These are phyloP conservation scores for Tolypocladium inflatum DNA, from an alignment of 2,329 filamentous ascomycete species.

Conservation along the genomic window DNA sequence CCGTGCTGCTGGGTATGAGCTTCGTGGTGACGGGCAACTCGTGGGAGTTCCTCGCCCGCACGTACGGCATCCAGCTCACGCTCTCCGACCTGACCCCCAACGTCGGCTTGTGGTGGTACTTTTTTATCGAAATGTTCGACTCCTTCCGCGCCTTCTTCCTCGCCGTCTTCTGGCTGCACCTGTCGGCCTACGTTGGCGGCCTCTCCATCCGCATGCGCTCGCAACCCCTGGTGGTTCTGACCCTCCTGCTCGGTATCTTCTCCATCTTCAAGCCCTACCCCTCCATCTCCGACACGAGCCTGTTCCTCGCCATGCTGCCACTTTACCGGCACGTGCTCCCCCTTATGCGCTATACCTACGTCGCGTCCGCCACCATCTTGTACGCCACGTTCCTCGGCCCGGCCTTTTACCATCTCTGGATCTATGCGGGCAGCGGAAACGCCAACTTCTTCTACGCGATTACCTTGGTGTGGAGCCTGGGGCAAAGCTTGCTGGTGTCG, in stretches of 20 bases:
- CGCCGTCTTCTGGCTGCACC: conserved; percentile 94
- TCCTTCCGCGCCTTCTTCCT: conserved; percentile 96
- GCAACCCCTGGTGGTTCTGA: conserved; percentile 79
- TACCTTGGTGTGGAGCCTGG: conserved; percentile 94
- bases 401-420: conserved; percentile 95
- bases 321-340: conserved; percentile 89
- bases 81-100: conserved; percentile 92
- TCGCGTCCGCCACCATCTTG: conserved; percentile 71
- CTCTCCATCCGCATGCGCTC: conserved; percentile 72
- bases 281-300: conserved; percentile 77
- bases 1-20: conserved; percentile 59
- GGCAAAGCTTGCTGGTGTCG: conserved; percentile 74
- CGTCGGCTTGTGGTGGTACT: conserved; percentile 98
- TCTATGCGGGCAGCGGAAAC: conserved; percentile 94
- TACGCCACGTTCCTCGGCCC: conserved; percentile 87
- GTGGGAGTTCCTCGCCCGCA: conserved; percentile 80
- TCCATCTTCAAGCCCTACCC: conserved; percentile 97
- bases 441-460: conserved; percentile 99
- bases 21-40: conserved; percentile 64
- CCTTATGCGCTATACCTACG: conserved; percentile 86
- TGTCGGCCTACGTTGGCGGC: conserved; percentile 80
- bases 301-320: conserved; percentile 76
- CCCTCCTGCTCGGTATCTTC: conserved; percentile 79
- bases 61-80: conserved; percentile 86
- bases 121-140: conserved; percentile 99